Percentiles rank a stretch among this genome's conserved stretches.
Evolutionary conservation across 2,329 filamentous ascomycete species (phyloP).

Genomic region (Cryphonectria radicalis): DNA sequence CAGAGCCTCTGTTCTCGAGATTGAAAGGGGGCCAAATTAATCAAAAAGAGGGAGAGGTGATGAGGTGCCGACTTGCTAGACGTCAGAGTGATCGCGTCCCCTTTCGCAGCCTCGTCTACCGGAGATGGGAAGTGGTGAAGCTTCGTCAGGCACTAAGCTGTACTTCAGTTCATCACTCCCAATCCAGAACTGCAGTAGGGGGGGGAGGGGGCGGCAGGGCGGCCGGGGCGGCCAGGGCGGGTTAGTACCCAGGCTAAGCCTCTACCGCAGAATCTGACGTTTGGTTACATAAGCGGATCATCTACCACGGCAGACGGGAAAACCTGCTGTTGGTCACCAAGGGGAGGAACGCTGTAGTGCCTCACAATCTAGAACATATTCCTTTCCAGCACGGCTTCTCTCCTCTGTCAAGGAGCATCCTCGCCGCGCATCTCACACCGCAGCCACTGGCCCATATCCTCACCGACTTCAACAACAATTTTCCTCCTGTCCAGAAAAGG

Average conservation of each 20-base stretch:
- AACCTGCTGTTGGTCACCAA: constrained; percentile 2
- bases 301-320: neutral
- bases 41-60: neutral
- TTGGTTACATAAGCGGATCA: constrained; percentile 8
- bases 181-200: neutral
- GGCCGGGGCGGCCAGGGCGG: neutral
- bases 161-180: neutral
- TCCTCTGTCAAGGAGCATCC: neutral
- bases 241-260: constrained; percentile 8
- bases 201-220: neutral
- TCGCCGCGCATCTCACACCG: neutral
- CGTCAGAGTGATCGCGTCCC: constrained; percentile 24
- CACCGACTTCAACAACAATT: neutral
- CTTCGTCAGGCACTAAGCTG: constrained; percentile 4
- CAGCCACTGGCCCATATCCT: neutral
- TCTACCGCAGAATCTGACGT: neutral
- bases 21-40: neutral
- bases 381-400: neutral
- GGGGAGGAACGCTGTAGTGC: neutral
- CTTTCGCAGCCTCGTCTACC: constrained; percentile 20
- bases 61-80: constrained; percentile 1
- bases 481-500: neutral
- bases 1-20: constrained; percentile 7
- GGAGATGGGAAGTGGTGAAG: constrained; percentile 20
- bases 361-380: constrained; percentile 21